phyloP scores from a whole-genome alignment of 192 early-diverging fungal genomes.

The Coemansia sp. region DNA sequence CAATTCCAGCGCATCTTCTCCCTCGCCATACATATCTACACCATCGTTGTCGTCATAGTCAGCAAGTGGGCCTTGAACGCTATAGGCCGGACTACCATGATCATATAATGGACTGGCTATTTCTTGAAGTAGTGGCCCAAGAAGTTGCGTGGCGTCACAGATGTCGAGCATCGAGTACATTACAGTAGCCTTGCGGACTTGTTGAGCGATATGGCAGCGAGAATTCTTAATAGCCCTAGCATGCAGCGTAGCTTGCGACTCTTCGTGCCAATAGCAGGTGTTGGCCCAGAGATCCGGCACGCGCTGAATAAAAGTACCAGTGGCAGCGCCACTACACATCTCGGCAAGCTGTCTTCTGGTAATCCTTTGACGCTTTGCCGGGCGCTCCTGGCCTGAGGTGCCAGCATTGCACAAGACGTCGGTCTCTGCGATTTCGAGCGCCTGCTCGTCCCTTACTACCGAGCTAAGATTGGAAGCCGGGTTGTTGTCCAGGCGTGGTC shows the following conservation, averaged over 20 bases:
- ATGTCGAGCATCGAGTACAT: neutral
- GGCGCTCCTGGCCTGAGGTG: neutral
- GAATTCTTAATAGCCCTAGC: neutral
- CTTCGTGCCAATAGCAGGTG: slow-evolving; percentile 33
- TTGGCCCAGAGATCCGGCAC: slow-evolving; percentile 29
- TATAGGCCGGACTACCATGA: neutral
- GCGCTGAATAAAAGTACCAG: slow-evolving; percentile 2
- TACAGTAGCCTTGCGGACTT: neutral
- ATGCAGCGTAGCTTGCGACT: neutral
- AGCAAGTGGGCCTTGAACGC: neutral
- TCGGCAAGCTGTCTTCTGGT: neutral
- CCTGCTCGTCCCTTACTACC: neutral
- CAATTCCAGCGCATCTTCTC: slow-evolving; percentile 18
- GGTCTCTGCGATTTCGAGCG: slow-evolving; percentile 16
- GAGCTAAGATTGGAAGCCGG: neutral
- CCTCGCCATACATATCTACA: neutral
- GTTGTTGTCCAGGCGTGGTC: neutral
- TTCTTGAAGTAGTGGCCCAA: neutral
- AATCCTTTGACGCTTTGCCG: neutral
- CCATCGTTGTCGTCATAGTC: neutral
- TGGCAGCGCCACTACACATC: neutral
- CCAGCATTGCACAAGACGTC: neutral
- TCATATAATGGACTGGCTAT: too few relatives aligned
- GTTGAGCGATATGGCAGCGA: neutral
- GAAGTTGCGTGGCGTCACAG: neutral